Percentiles rank a stretch among this genome's conserved stretches.
Conservation (phyloP, 805 yeast genomes). For the Torulaspora gathmanii region DNA sequence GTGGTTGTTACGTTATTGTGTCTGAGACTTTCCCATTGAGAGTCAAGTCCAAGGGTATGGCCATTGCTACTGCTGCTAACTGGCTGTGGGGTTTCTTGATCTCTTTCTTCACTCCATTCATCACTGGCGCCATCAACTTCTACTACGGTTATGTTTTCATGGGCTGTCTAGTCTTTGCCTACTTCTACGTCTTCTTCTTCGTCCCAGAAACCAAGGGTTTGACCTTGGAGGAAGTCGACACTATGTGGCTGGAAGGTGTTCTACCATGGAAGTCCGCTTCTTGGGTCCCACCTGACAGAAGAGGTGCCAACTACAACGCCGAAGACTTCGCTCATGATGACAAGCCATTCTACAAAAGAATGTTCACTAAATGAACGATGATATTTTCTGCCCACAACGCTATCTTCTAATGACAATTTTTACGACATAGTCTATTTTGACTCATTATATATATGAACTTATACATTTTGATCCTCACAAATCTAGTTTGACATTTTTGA, state of each 20-base stretch:
- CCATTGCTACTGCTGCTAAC: slow-evolving; percentile 56
- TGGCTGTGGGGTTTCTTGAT: slow-evolving; percentile 66
- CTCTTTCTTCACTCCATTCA: slow-evolving; percentile 65
- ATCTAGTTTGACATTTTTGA: background rate
- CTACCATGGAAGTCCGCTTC: slow-evolving; percentile 42
- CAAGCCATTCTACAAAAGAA: slow-evolving; percentile 23
- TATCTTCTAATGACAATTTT: slow-evolving; percentile 4
- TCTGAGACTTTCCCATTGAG: slow-evolving; percentile 70
- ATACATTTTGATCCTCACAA: background rate
- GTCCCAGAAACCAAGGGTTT: slow-evolving; percentile 76
- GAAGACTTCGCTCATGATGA: slow-evolving; percentile 28
- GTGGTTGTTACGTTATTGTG: slow-evolving; percentile 57
- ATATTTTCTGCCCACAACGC: background rate
- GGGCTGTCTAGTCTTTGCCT: slow-evolving; percentile 49
- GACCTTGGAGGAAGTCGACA: slow-evolving; percentile 74
- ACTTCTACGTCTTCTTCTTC: slow-evolving; percentile 63
- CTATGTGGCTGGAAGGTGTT: slow-evolving; percentile 42
- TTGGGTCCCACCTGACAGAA: slow-evolving; percentile 46
- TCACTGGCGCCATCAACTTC: slow-evolving; percentile 59
- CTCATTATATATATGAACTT: background rate
- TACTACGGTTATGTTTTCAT: slow-evolving; percentile 59
- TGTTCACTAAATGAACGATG: slow-evolving; percentile 3
- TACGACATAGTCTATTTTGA: slow-evolving; percentile 1
- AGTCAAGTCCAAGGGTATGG: slow-evolving; percentile 54
- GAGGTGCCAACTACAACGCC: slow-evolving; percentile 27